Percentiles rank a stretch among this genome's conserved stretches.
Evolutionary conservation across 345 rosid genomes (phyloP).

Genomic region (Brassica nigra): DNA sequence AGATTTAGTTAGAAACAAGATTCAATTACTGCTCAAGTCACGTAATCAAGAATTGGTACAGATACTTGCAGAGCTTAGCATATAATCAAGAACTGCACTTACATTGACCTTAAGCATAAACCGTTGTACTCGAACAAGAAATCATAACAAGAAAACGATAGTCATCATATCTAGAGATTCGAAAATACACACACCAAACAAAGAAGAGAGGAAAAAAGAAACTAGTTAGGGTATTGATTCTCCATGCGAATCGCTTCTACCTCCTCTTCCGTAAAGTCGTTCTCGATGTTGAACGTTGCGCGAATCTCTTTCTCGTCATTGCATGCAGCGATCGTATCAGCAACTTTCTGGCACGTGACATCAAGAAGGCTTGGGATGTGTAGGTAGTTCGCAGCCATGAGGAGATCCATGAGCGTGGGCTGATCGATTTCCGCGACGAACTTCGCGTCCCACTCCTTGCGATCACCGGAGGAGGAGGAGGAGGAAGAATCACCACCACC

Average conservation of each 20-base stretch:
- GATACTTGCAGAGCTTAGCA: neutral
- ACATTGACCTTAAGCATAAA: neutral
- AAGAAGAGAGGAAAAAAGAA: neutral
- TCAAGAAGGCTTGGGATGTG: constrained; percentile 53
- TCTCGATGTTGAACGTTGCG: constrained; percentile 49
- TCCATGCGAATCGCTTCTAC: constrained; percentile 58
- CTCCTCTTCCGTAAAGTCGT: constrained; percentile 61
- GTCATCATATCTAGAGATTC: neutral
- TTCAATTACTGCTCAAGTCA: neutral
- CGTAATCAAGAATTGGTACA: neutral
- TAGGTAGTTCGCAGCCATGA: constrained; percentile 60
- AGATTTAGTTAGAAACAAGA: neutral
- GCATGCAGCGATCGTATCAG: constrained; percentile 58
- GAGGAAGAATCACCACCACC: constrained; percentile 30
- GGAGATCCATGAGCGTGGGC: constrained; percentile 53
- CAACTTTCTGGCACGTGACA: constrained; percentile 57
- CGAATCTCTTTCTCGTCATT: constrained; percentile 57
- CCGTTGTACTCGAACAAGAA: neutral
- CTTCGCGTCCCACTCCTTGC: constrained; percentile 58
- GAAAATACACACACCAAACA: neutral
- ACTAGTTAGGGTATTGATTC: constrained; percentile 38
- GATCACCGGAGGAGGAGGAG: constrained; percentile 25
- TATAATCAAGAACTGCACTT: neutral
- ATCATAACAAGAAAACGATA: neutral
- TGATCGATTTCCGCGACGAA: constrained; percentile 54